Percentiles rank a stretch among this genome's conserved stretches.
phyloP scores from a whole-genome alignment of 208 protist species.

The Acanthamoeba culbertsoni region DNA sequence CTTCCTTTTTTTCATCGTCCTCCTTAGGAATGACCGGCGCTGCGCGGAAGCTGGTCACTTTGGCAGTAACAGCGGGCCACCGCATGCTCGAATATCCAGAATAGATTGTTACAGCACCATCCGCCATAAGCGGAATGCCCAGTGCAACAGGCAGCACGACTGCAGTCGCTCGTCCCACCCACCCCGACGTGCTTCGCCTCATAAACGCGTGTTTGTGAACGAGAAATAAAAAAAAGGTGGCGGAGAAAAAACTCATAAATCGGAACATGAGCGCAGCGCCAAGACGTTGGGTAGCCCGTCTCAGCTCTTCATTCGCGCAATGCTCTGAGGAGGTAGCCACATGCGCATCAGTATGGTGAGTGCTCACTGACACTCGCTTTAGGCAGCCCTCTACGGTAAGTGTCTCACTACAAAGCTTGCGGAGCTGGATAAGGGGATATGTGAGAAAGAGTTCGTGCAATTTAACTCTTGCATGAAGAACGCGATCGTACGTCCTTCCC shows the following conservation, averaged over 20 bases:
- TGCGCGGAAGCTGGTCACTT: background rate
- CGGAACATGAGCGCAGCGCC: background rate
- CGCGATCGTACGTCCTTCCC: background rate
- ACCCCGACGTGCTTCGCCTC: background rate
- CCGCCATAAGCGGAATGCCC: background rate
- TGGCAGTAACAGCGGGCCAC: background rate
- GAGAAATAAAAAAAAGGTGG: background rate
- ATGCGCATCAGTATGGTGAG: background rate
- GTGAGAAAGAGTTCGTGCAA: background rate
- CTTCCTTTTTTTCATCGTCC: background rate
- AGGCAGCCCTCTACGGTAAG: background rate
- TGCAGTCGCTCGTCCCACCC: background rate
- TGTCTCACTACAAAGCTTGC: background rate
- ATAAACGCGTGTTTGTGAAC: background rate
- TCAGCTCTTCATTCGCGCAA: background rate
- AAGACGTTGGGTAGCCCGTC: background rate
- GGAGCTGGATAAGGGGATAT: constrained; percentile 3
- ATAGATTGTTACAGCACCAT: background rate
- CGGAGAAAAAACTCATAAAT: background rate
- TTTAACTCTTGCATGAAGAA: constrained; percentile 4
- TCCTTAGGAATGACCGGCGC: background rate
- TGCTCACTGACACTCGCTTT: background rate
- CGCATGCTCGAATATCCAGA: background rate
- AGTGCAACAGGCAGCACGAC: background rate
- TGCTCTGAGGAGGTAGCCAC: background rate